These are phyloP conservation scores for Epithemia pelagica DNA, from an alignment of 108 stramenopile species.

Conservation along the genomic window DNA sequence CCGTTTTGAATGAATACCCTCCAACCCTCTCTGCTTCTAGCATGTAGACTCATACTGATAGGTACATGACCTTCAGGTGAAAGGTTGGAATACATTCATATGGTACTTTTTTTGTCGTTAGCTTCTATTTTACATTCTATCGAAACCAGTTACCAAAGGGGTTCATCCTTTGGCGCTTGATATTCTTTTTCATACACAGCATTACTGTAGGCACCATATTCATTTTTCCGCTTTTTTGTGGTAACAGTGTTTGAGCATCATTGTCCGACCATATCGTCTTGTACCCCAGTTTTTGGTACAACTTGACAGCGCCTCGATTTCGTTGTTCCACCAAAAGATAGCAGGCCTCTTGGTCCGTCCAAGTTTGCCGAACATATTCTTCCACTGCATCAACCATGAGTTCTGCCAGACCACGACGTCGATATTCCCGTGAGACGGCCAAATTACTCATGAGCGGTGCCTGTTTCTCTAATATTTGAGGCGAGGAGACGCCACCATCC, in stretches of 20 bases:
- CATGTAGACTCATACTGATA: no score
- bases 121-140: no score
- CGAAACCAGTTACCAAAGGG: neutral
- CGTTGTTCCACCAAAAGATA: constrained; percentile 76
- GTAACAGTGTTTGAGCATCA: constrained; percentile 60
- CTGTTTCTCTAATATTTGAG: neutral
- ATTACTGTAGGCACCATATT: constrained; percentile 42
- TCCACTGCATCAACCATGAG: constrained; percentile 59
- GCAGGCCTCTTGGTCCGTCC: constrained; percentile 54
- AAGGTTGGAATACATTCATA: no score
- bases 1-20: no score
- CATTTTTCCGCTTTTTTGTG: constrained; percentile 41
- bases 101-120: no score
- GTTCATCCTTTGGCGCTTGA: neutral
- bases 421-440: constrained; percentile 48
- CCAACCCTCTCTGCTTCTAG: no score
- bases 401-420: constrained; percentile 67
- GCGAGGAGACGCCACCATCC: neutral
- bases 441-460: constrained; percentile 75
- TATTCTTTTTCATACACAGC: constrained; percentile 71
- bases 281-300: constrained; percentile 79
- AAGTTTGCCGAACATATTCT: constrained; percentile 46
- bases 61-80: no score
- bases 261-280: constrained; percentile 55
- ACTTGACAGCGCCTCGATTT: constrained; percentile 52